Percentiles rank a stretch among this genome's conserved stretches.
Conservation (phyloP, 176 grass and related monocot genomes). For the Oryza glaberrima region DNA sequence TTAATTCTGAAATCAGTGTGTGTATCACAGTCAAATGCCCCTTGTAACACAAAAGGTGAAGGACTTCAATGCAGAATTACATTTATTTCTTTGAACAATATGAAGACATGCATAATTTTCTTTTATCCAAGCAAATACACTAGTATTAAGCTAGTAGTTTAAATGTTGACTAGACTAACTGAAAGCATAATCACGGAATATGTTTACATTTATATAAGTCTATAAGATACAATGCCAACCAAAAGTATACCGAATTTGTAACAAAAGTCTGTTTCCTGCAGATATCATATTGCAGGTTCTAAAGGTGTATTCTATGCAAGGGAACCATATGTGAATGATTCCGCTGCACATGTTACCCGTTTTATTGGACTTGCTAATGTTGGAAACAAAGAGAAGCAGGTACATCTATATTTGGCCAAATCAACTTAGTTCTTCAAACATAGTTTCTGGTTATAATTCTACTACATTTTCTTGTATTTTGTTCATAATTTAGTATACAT, state of each 20-base stretch:
- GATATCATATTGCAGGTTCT: slow-evolving; percentile 90
- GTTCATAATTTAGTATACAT: not conserved
- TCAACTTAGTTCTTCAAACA: not conserved
- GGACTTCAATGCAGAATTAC: not conserved
- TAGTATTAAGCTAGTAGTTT: not conserved
- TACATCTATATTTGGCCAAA: slow-evolving; percentile 25
- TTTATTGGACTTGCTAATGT: slow-evolving; percentile 95
- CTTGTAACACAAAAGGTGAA: not conserved
- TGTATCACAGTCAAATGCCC: not conserved
- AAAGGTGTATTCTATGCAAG: slow-evolving; percentile 88
- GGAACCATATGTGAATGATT: slow-evolving; percentile 81
- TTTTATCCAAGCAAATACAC: not conserved
- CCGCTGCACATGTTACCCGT: slow-evolving; percentile 74
- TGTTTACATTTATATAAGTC: not conserved
- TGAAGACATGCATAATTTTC: not conserved
- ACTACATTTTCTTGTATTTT: not conserved
- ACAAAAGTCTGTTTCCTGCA: slow-evolving; percentile 44
- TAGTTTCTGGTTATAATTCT: slow-evolving; percentile 33
- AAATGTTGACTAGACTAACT: not conserved
- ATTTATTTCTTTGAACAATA: not conserved
- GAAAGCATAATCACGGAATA: slow-evolving; percentile 15
- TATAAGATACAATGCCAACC: slow-evolving; percentile 1
- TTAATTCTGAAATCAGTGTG: not conserved
- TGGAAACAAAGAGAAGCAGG: slow-evolving; percentile 97
- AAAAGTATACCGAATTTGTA: not conserved